Base-by-base conservation (phyloP, 2,329 filamentous ascomycete genomes). In the Beauveria asiatica region DNA sequence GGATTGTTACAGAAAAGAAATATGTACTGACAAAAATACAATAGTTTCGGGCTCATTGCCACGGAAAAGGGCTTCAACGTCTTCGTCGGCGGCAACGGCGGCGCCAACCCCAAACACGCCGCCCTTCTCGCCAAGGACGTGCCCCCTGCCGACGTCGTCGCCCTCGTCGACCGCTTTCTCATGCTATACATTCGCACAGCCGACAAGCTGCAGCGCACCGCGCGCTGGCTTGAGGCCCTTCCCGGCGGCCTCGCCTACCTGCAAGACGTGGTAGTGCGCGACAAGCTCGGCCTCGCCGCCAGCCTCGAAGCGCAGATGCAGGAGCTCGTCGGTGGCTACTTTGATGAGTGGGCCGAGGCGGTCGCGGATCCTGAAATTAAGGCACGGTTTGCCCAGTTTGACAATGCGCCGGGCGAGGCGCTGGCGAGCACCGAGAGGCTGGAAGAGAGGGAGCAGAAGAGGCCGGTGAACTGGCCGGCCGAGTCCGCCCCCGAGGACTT, bases 181-280 rank as follows among this genome's bases (percentile, higher is more conserved):
- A 90, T 92, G 75, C 93, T 96, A 78, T 96, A 96, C 75, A 94
- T 96, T 68, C 89, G 91, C 65, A 95, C 92, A 0, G 92, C 90
- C 49, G 92, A 96, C 76, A 92, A 89, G 70, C 83, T 96, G 0
- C 91, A 96, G 73, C 84, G 92, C 54, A 96, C 92, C 27, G 92
- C 92, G 0, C 83, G 90, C 25, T 96, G 92, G 92, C 78, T 96
- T 42, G 92, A 96, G 72, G 83, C 81, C 57, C 81, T 96, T 0
- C 91, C 92, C 0, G 92, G 91, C 6, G 92, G 92, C 1, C 86
- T 96, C 74, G 82, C 83, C 62, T 96, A 96, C 70, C 83, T 96
- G 0, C 85, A 85, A 57, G 84, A 92, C 67, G 92, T 96, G 3
- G 82, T 96, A 39, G 79, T 96, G 6, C 83, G 94, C 33, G 92